Evolutionary conservation across 495 filamentous ascomycete genomes (phyloP).

Genomic region (Patellaria atrata): DNA sequence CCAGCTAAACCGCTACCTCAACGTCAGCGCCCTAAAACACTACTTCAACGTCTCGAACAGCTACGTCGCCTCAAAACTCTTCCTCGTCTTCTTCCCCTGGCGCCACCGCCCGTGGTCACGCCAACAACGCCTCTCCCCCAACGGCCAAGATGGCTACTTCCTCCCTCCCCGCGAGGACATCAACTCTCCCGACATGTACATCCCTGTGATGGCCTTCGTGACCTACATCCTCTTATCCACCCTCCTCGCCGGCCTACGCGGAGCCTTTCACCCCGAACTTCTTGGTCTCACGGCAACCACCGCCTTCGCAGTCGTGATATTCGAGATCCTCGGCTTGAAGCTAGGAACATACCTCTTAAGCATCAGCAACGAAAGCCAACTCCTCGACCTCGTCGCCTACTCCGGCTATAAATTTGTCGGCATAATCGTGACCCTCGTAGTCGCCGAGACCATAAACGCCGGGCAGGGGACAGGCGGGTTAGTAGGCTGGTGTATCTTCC

Average conservation of each 20-base stretch:
- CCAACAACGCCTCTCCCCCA: conserved; percentile 40
- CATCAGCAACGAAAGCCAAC: conserved; percentile 76
- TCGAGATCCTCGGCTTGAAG: conserved; percentile 83
- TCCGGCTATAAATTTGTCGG: conserved; percentile 98
- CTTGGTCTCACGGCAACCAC: conserved; percentile 77
- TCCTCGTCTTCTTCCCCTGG: conserved; percentile 92
- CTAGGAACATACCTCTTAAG: conserved; percentile 81
- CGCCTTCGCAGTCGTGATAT: conserved; percentile 61
- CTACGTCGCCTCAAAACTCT: conserved; percentile 31
- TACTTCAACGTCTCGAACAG: conserved; percentile 34
- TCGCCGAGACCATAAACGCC: conserved; percentile 61
- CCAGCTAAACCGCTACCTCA: conserved; percentile 86
- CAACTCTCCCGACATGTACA: conserved; percentile 99
- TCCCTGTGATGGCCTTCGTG: conserved; percentile 84
- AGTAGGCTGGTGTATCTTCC: conserved; percentile 78
- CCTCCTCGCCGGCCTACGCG: conserved; percentile 78
- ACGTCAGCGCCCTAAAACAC: conserved; percentile 41
- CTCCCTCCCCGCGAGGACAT: conserved; percentile 91
- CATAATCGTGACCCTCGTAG: conserved; percentile 69
- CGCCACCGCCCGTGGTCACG: conserved; percentile 93
- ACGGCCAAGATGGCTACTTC: conserved; percentile 61
- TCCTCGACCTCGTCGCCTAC: conserved; percentile 88
- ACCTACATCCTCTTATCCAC: conserved; percentile 93
- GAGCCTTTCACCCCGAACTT: conserved; percentile 84
- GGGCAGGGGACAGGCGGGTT: conserved; percentile 70